Evolutionary conservation across 768 basidiomycete genomes (phyloP), one percentile per base, ranked within the genome.

Genomic region (Russula olivacea): DNA sequence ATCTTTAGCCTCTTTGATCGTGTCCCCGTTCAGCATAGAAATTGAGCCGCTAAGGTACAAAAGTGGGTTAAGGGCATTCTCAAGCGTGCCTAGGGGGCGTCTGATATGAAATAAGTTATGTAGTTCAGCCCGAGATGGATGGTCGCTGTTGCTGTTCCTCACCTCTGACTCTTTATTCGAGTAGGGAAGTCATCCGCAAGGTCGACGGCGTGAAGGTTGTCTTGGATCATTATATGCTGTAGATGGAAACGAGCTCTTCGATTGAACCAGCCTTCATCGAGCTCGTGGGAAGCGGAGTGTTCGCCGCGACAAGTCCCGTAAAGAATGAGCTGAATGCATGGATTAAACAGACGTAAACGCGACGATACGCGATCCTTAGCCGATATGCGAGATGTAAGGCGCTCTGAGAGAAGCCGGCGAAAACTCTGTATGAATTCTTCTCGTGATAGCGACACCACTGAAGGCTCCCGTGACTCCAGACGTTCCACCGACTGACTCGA

Each of bases 1-100:
- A 19, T 70, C 69, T 0, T 69, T 66, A 38, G 75, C 75, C 58
- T 80, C 77, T 0, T 79, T 78, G 40, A 83, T 78, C 11, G 63
- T 23, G 1, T 66, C 66, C 11, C 72, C 58, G 36, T 77, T 71
- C 1, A 84, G 69, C 52, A 72, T 65, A 0, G 76, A 69, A 0
- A 70, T 59, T 0, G 79, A 76, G 6, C 85, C 87, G 49, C 84
- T 73, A n/a, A 70, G 60, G 60, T 80, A 72, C 53, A 70, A 75
- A 1, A 79, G 69, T 2, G 86, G 85, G 62, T 78, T 75, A 6
- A 86, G 55, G 1, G 79, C 75, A 30, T 82, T 79, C 58, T 84
- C 80, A 0, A 87, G 71, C 2, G 40, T n/a, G 5, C 28, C n/a
- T 6, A 64, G 40, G 10, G 60, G 48, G 48, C 32, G 40, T 19